These are phyloP conservation scores for Stylosanthes scabra DNA, from an alignment of 331 rosid species.

Conservation along the genomic window DNA sequence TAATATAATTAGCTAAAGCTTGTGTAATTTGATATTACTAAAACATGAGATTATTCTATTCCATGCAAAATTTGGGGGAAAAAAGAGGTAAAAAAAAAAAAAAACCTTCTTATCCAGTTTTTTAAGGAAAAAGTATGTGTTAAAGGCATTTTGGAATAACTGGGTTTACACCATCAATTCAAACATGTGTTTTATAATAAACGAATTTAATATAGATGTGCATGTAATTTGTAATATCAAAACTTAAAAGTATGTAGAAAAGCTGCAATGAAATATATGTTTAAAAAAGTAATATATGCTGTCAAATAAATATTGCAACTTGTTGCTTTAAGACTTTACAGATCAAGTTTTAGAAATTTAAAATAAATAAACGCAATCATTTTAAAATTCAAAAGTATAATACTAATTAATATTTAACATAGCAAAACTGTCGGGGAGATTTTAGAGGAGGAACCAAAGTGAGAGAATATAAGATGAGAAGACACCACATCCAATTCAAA, in stretches of 20 bases:
- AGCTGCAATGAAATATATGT: slow-evolving; percentile 13
- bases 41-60: slow-evolving; percentile 4
- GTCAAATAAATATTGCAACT: background rate
- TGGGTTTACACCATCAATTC: slow-evolving; percentile 14
- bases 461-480: too few species aligned
- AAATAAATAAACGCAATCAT: background rate
- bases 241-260: slow-evolving; percentile 9
- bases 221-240: slow-evolving; percentile 4
- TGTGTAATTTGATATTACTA: slow-evolving; percentile 3
- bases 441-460: too few species aligned
- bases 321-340: slow-evolving; percentile 31
- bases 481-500: too few species aligned
- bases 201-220: slow-evolving; percentile 17
- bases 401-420: too few species aligned
- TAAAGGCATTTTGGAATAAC: background rate
- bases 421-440: too few species aligned
- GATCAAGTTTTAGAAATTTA: background rate
- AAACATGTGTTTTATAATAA: slow-evolving; percentile 12
- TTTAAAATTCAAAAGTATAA: background rate
- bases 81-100: too few species aligned
- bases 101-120: too few species aligned
- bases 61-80: background rate
- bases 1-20: too few species aligned
- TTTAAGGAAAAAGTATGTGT: too few species aligned
- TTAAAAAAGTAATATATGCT: background rate